Evolutionary conservation across 2,329 filamentous ascomycete genomes (phyloP).

Genomic region (Neonectria coccinea): DNA sequence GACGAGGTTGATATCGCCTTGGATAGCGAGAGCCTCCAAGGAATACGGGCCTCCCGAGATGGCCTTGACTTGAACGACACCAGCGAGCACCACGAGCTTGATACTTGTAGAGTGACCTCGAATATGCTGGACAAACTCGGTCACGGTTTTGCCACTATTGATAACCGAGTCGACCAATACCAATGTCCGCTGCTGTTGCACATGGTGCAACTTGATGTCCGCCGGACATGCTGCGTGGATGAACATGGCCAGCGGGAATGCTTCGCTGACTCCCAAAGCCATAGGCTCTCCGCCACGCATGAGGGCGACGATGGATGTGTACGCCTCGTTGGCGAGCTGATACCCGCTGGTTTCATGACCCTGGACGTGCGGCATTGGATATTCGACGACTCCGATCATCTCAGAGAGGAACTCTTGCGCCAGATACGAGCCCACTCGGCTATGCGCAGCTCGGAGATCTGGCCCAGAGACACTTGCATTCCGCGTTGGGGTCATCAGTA

Average conservation of each 20-base stretch:
- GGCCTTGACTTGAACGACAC: not conserved
- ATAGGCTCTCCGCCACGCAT: constrained; percentile 1
- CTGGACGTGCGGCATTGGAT: not conserved
- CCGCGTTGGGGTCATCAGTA: not conserved
- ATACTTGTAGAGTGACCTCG: not conserved
- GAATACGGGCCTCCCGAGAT: not conserved
- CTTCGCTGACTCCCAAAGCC: not conserved
- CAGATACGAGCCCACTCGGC: not conserved
- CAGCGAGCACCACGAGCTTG: not conserved
- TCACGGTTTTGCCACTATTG: not conserved
- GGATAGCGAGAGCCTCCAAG: not conserved
- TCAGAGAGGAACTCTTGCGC: not conserved
- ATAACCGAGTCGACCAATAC: not conserved
- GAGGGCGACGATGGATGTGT: not conserved
- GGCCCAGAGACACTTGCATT: not conserved
- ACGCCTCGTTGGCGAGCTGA: not conserved
- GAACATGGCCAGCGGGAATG: not conserved
- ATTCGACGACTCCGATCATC: not conserved
- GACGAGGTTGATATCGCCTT: not conserved
- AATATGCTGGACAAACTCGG: not conserved
- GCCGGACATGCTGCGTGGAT: not conserved
- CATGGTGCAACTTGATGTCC: not conserved
- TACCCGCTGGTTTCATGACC: not conserved
- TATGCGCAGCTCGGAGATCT: not conserved
- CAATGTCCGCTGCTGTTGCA: not conserved